A percentile compares a stretch with the other conserved stretches of the same genome.
These are phyloP conservation scores for Cutaneotrichosporon mucoides DNA, from an alignment of 1,284 basidiomycete genomes.

Conservation along the genomic window DNA sequence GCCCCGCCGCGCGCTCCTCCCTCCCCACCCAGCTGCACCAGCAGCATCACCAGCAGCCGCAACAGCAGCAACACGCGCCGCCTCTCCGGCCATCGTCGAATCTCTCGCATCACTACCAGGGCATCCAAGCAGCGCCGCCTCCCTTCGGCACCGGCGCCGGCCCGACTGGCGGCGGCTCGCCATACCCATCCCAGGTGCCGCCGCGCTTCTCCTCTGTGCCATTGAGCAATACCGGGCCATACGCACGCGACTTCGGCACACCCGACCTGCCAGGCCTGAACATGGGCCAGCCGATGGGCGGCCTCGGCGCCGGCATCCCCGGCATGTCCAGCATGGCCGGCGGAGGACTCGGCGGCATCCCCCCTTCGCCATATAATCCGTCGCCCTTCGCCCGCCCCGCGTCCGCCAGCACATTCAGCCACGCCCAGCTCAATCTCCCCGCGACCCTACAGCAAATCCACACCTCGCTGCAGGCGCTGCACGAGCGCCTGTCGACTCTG, in stretches of 20 bases:
- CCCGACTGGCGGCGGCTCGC: background rate
- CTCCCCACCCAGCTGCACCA: background rate
- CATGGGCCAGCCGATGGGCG: no score
- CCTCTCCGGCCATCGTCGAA: background rate
- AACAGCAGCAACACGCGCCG: background rate
- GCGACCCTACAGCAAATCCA: conserved; percentile 55
- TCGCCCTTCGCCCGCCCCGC: conserved; percentile 22
- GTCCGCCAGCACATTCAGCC: conserved; percentile 47
- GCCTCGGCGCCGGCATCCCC: background rate
- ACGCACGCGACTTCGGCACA: conserved; percentile 28
- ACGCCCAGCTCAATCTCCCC: conserved; percentile 29
- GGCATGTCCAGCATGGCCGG: background rate
- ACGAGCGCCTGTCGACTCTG: conserved; percentile 75
- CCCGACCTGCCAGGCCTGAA: conserved; percentile 19
- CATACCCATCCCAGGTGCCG: background rate
- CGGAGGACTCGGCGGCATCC: background rate
- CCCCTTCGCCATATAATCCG: conserved; percentile 14
- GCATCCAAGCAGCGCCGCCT: background rate
- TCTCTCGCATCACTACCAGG: background rate
- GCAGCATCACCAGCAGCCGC: background rate
- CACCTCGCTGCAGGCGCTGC: conserved; percentile 79
- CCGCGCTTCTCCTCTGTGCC: conserved; percentile 7
- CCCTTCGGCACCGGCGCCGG: background rate
- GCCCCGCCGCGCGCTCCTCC: background rate
- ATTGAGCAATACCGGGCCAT: background rate